Evolutionary conservation across 176 grass and related monocot genomes (phyloP).

Genomic region (Typha latifolia): DNA sequence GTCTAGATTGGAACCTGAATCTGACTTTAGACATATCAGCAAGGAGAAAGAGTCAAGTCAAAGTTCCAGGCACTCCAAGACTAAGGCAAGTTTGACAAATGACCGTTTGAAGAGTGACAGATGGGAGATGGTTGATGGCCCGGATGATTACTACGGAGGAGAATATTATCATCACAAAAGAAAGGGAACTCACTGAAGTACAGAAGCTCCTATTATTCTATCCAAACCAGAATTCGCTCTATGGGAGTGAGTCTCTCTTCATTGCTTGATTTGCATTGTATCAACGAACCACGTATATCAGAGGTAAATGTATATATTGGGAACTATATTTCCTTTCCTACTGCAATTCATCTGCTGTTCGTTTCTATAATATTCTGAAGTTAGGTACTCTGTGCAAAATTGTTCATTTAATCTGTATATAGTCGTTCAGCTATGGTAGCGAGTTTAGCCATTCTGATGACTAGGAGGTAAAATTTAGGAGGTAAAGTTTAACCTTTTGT

Average conservation of each 20-base stretch:
- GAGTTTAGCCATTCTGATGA: too few relatives aligned
- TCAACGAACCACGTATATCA: background rate
- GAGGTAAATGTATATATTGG: slow-evolving; percentile 1
- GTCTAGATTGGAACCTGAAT: background rate
- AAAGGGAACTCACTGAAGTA: slow-evolving; percentile 10
- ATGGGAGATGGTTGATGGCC: slow-evolving; percentile 21
- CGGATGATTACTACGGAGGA: slow-evolving; percentile 8
- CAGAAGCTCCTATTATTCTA: background rate
- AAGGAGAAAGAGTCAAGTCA: slow-evolving; percentile 13
- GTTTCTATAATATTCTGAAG: too few relatives aligned
- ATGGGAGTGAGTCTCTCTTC: too few relatives aligned
- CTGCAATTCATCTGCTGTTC: too few relatives aligned
- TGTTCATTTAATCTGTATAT: too few relatives aligned
- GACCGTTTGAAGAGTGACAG: background rate
- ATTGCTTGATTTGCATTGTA: background rate
- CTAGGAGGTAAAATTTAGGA: too few relatives aligned
- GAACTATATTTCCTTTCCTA: background rate
- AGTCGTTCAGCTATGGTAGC: too few relatives aligned
- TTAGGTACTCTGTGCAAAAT: too few relatives aligned
- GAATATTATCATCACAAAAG: slow-evolving; percentile 10
- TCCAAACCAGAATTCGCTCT: too few relatives aligned
- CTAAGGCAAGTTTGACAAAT: slow-evolving; percentile 11
- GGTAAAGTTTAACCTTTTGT: too few relatives aligned
- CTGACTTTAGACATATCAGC: background rate
- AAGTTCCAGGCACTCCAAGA: slow-evolving; percentile 11